Evolutionary conservation across 139 green algal genomes (phyloP).

Genomic region (Chlamydomonas sphaeroides): DNA sequence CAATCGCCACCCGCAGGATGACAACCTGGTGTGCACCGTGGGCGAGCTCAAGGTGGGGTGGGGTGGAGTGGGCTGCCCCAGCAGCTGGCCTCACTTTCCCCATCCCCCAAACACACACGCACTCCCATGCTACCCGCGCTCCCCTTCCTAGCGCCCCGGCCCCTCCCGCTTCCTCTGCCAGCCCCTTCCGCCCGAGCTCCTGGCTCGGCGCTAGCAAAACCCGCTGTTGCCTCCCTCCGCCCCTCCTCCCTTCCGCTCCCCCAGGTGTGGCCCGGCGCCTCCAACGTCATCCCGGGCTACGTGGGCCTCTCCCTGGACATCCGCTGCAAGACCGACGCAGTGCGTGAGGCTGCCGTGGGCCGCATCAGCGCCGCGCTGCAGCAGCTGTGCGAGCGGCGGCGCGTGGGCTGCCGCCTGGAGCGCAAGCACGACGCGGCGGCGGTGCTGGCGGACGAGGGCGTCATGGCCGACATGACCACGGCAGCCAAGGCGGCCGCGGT

Average conservation of each 20-base stretch:
- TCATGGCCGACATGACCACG: constrained; percentile 54
- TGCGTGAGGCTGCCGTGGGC: constrained; percentile 41
- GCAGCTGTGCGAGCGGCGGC: constrained; percentile 34
- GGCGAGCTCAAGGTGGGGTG: no score
- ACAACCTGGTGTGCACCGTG: constrained; percentile 90
- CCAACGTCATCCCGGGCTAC: constrained; percentile 89
- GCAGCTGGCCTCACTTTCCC: no score
- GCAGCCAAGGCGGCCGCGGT: constrained; percentile 17
- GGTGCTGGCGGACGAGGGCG: constrained; percentile 55
- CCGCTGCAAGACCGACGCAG: constrained; percentile 47
- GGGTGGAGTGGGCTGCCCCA: no score
- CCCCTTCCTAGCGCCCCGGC: no score
- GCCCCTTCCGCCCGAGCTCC: no score
- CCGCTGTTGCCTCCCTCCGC: no score
- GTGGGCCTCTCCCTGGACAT: constrained; percentile 80
- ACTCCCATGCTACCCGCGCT: no score
- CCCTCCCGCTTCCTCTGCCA: no score
- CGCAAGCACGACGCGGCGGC: constrained; percentile 69
- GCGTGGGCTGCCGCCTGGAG: constrained; percentile 17
- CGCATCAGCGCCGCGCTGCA: constrained; percentile 44
- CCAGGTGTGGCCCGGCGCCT: constrained; percentile 79
- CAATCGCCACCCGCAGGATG: constrained; percentile 39
- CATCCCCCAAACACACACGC: no score
- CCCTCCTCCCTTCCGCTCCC: no score
- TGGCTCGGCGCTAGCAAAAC: no score